Evolutionary conservation across 164 flowering plant genomes (phyloP).

Genomic region (Echeveria elegans): DNA sequence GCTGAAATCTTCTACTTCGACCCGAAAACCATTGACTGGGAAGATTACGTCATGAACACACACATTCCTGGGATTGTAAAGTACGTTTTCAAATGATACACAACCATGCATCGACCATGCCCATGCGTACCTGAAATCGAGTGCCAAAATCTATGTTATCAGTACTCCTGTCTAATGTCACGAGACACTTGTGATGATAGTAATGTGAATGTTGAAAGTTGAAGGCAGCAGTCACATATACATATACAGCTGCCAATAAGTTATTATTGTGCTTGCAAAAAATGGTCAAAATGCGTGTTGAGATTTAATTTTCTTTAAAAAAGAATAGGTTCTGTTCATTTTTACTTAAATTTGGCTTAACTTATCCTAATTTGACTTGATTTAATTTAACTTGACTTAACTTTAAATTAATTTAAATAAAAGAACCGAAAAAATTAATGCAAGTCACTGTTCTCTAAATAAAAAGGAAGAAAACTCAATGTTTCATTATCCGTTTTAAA

Average conservation of each 20-base stretch:
- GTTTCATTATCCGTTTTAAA: too few relatives aligned
- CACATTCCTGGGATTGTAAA: conserved; percentile 28
- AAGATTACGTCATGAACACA: conserved; percentile 19
- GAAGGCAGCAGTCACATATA: neutral
- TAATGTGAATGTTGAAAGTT: neutral
- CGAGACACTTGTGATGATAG: neutral
- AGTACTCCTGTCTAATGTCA: neutral
- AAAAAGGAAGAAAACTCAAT: too few relatives aligned
- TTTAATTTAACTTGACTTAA: too few relatives aligned
- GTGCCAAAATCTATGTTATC: neutral
- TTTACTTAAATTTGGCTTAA: too few relatives aligned
- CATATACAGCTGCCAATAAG: neutral
- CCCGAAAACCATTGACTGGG: conserved; percentile 9
- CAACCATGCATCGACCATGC: too few relatives aligned
- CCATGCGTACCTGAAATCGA: neutral
- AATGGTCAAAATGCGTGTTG: too few relatives aligned
- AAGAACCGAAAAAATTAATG: too few relatives aligned
- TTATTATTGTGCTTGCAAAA: neutral
- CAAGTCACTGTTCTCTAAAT: too few relatives aligned
- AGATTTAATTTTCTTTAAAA: too few relatives aligned
- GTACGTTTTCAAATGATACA: conserved; percentile 13
- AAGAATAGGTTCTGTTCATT: too few relatives aligned
- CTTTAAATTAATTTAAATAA: too few relatives aligned
- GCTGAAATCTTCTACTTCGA: conserved; percentile 22
- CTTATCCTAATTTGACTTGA: too few relatives aligned